Conservation (phyloP, 148 eudicot species). For the Pouteria glomerata region DNA sequence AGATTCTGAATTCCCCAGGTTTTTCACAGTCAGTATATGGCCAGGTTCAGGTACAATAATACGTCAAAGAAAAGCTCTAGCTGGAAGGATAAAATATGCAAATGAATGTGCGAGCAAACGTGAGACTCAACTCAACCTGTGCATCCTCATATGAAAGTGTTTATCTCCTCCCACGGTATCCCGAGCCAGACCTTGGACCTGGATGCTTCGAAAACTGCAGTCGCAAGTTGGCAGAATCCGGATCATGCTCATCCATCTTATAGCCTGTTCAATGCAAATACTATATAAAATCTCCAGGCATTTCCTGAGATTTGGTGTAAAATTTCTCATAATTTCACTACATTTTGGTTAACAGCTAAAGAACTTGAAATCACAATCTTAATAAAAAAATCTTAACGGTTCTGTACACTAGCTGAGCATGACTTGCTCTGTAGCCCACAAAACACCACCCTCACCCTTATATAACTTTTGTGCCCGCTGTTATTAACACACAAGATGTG, state of each 20-base stretch:
- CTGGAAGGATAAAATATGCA: background rate
- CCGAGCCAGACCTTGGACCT: constrained; percentile 57
- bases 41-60: background rate
- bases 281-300: constrained; percentile 13
- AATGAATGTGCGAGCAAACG: background rate
- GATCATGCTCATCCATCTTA: constrained; percentile 68
- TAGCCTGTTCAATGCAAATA: constrained; percentile 39
- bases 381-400: too few species aligned
- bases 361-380: background rate
- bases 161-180: constrained; percentile 49
- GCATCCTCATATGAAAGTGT: constrained; percentile 5
- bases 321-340: background rate
- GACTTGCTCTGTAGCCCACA: background rate
- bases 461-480: background rate
- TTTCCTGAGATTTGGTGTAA: background rate
- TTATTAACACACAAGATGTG: background rate
- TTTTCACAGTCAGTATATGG: background rate
- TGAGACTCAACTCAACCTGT: background rate
- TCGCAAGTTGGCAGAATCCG: constrained; percentile 49
- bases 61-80: background rate
- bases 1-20: background rate
- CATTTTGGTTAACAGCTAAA: background rate
- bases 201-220: constrained; percentile 69
- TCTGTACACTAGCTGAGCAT: background rate
- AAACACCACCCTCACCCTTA: background rate